Evolutionary conservation across 2,329 filamentous ascomycete genomes (phyloP).

Genomic region (Apiospora sp.): DNA sequence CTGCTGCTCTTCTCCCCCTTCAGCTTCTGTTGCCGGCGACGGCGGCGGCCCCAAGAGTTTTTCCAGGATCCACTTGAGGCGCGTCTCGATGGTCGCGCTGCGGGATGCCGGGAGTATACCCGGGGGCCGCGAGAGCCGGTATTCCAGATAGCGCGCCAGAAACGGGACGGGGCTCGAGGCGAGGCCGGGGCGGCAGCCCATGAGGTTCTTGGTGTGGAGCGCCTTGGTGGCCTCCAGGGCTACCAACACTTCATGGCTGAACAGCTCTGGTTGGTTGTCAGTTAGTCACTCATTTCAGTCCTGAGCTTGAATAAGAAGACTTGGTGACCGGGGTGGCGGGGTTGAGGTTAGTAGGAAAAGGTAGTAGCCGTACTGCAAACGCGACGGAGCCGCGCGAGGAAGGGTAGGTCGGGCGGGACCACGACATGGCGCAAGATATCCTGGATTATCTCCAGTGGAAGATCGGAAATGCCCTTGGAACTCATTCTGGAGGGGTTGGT

Average conservation of each 20-base stretch:
- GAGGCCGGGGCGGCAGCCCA: background rate
- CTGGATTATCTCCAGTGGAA: background rate
- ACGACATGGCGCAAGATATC: background rate
- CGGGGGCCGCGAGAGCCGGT: background rate
- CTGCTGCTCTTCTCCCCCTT: background rate
- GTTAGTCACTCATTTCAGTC: background rate
- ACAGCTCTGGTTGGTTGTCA: background rate
- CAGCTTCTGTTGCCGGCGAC: no score
- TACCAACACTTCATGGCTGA: background rate
- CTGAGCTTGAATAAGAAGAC: background rate
- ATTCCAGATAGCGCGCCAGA: background rate
- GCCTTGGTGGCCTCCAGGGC: background rate
- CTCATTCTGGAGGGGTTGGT: background rate
- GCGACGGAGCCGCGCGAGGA: background rate
- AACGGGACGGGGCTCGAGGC: background rate
- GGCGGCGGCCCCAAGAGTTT: background rate
- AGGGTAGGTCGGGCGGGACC: background rate
- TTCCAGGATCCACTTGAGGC: background rate
- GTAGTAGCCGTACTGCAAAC: background rate
- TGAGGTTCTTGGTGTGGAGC: background rate
- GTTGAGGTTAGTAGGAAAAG: background rate
- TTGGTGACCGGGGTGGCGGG: background rate
- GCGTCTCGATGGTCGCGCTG: background rate
- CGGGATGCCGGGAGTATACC: background rate
- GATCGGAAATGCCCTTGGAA: background rate